Evolutionary conservation across 2,329 filamentous ascomycete genomes (phyloP).

Genomic region (Verticillium longisporum): DNA sequence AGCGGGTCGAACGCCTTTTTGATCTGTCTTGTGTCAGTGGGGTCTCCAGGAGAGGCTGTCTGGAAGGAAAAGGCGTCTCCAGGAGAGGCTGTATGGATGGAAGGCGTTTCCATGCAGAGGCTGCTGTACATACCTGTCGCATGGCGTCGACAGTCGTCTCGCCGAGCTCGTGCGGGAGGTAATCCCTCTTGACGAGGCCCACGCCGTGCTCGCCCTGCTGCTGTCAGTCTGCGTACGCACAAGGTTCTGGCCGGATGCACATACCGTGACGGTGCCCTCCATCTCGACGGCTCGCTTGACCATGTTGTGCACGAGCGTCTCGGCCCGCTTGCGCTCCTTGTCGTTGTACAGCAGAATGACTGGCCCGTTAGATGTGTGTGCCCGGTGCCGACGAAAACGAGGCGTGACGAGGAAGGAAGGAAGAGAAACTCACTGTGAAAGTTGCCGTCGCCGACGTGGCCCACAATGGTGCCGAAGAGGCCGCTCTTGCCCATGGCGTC

Average conservation of each 20-base stretch:
- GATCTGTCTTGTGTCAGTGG: slow-evolving; percentile 39
- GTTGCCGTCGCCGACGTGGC: slow-evolving; percentile 72
- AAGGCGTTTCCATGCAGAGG: neutral
- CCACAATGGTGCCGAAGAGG: slow-evolving; percentile 49
- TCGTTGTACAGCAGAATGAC: slow-evolving; percentile 56
- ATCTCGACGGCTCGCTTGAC: slow-evolving; percentile 78
- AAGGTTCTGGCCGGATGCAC: slow-evolving; percentile 10
- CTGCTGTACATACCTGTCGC: slow-evolving; percentile 53
- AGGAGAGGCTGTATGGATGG: no score
- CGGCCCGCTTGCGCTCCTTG: slow-evolving; percentile 58
- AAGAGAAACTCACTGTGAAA: slow-evolving; percentile 51
- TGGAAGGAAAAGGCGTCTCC: neutral
- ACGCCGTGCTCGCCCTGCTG: slow-evolving; percentile 71
- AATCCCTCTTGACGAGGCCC: slow-evolving; percentile 78
- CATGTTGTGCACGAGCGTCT: slow-evolving; percentile 73
- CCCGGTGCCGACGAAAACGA: no score
- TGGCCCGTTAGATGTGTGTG: slow-evolving; percentile 15
- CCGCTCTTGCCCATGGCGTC: slow-evolving; percentile 34
- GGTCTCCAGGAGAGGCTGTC: no score
- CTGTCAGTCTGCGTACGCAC: slow-evolving; percentile 2
- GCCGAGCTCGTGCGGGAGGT: slow-evolving; percentile 72
- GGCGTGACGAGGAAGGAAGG: no score
- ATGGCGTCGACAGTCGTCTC: slow-evolving; percentile 71
- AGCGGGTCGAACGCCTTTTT: slow-evolving; percentile 76
- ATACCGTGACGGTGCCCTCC: slow-evolving; percentile 73